phyloP scores from a whole-genome alignment of 345 rosid species.

The Eucalyptus victrix region DNA sequence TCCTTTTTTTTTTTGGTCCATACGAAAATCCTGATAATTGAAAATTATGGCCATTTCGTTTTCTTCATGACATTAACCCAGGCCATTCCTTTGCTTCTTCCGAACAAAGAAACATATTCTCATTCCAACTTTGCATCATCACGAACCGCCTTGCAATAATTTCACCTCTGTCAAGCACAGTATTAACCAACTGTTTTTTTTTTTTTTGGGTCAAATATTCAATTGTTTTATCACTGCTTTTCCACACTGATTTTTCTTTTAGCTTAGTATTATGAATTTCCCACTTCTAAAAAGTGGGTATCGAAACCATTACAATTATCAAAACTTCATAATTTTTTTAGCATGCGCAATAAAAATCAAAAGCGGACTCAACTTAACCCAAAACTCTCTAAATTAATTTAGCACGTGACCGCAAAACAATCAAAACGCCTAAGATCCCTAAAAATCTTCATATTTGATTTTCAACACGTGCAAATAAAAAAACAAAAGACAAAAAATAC shows the following conservation, averaged over 20 bases:
- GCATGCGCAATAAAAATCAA: not conserved
- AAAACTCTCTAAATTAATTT: not conserved
- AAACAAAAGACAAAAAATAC: not conserved
- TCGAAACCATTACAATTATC: accelerated
- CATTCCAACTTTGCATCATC: not conserved
- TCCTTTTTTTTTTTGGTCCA: not conserved
- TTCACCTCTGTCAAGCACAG: not conserved
- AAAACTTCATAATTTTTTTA: not conserved
- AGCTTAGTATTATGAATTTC: not conserved
- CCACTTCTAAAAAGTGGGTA: not conserved
- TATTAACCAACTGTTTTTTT: not conserved
- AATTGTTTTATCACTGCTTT: not conserved
- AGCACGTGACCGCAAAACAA: not conserved
- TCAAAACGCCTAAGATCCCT: accelerated
- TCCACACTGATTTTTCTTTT: not conserved
- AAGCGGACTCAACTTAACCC: not conserved
- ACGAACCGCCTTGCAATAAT: not conserved
- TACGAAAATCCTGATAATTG: not conserved
- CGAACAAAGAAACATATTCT: not conserved
- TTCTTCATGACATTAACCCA: not conserved
- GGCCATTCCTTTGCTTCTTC: not conserved
- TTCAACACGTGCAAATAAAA: no score
- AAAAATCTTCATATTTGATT: no score
- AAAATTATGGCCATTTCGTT: not conserved
- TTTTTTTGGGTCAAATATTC: no score